Evolutionary conservation across 1,284 basidiomycete species (phyloP), one percentile per base, ranked within the genome.

Genomic region (Apiotrichum sp.): DNA sequence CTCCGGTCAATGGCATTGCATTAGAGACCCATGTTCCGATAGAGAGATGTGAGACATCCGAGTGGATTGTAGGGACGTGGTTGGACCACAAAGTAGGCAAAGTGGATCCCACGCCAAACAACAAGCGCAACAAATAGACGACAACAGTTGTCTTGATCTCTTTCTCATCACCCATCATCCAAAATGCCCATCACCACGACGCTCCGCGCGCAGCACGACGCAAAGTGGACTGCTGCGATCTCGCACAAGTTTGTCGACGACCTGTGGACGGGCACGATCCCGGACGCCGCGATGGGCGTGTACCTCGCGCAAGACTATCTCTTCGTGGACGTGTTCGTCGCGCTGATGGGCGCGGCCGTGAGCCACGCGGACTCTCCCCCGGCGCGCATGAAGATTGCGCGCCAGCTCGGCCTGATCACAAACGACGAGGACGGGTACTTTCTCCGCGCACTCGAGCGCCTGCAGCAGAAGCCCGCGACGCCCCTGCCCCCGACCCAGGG

Each of bases 341-440:
- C 60, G 16, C 56, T 61, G 11, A 45, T 61, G n/a, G 60, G 60
- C 42, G 49, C 43, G 8, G 60, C 60, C 3, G 54, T 61, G 7
- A 32, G 45, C 14, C 44, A 53, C 42, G 29, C 36, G 36, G 60
- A 61, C 60, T 22, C 36, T n/a, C 41, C 56, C 4, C 6, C 32
- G 3, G 51, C 56, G 6, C 60, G 60, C 16, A 48, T 61, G 38
- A 8, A 6, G 1, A 43, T 54, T 22, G 56, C 54, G 13, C 56
- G 56, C 8, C 60, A 61, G 54, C 49, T 58, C 2, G 60, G 60
- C 16, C 36, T 61, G 10, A 16, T 61, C 16, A 52, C 60, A 0
- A 58, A 33, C 43, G 60, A 61, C 46, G 60, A 61, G 56, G 60
- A 61, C 49, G 36, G 45, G 3, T 61, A 61, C 52, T 61, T 61